Evolutionary conservation across 2,329 filamentous ascomycete genomes (phyloP), one percentile per base, ranked within the genome.

Genomic region (Sclerotinia glacialis): DNA sequence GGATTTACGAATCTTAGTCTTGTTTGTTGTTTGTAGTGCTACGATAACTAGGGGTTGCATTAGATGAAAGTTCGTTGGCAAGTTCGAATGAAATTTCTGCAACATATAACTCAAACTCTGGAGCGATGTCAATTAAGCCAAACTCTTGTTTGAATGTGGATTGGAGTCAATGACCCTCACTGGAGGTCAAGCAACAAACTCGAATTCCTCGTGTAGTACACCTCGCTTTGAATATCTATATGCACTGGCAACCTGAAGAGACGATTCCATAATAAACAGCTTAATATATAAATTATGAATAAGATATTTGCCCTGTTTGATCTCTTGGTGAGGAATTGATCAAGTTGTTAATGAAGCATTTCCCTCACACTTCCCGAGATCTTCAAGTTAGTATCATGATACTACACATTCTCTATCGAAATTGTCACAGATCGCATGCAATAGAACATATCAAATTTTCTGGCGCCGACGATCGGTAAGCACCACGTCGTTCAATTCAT

Each of bases 21-120:
- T n/a, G 21, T 47, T 40, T 40, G 37, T 40, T 40, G 14, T 14
- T 40, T 40, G 37, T 60, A 49, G 26, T 58, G 40, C 28, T 23
- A 31, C 26, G 14, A 9, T 28, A 28, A 28, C 16, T 7, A 8
- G 26, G 34, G 11, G 42, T 40, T 47, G 55, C 40, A 31, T 60
- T 31, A 6, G 34, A 60, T 34, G 52, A 55, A 40, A 23, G 7
- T 46, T 31, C 40, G 23, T 47, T 47, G 42, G 28, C 55, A 28
- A 60, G 44, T 21, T 6, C 28, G 44, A 34, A 26, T 60, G 26
- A 44, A 47, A 28, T 60, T 60, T 60, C 42, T 60, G 56, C 56
- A 60, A n/a, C n/a, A n/a, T n/a, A n/a, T n/a, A n/a, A n/a, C 21
- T 18, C n/a, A 34, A 47, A 28, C 1, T 23, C 11, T 34, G 26